These are phyloP conservation scores for Heliosperma pusillum DNA, from an alignment of 148 eudicot genomes.

Conservation along the genomic window DNA sequence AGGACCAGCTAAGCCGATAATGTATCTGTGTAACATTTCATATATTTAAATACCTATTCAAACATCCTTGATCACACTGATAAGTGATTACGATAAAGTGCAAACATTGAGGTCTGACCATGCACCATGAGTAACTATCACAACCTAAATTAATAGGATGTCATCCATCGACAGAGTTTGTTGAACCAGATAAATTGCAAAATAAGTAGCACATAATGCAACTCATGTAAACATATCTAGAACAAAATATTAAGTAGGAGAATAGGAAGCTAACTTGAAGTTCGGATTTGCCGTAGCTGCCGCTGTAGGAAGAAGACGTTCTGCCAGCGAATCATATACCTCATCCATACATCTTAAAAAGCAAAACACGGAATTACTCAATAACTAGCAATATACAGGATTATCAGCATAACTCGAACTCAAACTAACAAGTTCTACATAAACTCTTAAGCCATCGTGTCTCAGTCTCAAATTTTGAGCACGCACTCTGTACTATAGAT, in stretches of 20 bases:
- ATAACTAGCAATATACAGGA: background rate
- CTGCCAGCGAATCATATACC: constrained; percentile 73
- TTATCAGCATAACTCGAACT: background rate
- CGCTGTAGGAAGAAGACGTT: constrained; percentile 67
- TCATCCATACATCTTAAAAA: constrained; percentile 78
- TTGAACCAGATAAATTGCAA: constrained; percentile 2
- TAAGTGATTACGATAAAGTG: background rate
- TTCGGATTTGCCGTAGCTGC: constrained; percentile 60
- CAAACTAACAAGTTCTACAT: background rate
- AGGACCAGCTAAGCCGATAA: constrained; percentile 92
- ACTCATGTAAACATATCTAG: background rate
- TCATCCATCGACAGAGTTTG: background rate
- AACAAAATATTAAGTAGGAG: background rate
- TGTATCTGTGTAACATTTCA: constrained; percentile 50
- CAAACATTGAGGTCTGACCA: constrained; percentile 4
- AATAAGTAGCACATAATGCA: background rate
- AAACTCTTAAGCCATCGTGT: background rate
- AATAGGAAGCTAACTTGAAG: constrained; percentile 59
- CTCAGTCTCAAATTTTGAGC: no score
- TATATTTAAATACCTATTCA: constrained; percentile 14
- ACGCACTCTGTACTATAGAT: no score
- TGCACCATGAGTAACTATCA: background rate
- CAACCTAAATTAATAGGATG: background rate
- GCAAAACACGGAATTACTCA: background rate
- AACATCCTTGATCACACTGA: background rate